Base-by-base conservation (phyloP, 495 filamentous ascomycete genomes). In the Lichenothelia convexa region DNA sequence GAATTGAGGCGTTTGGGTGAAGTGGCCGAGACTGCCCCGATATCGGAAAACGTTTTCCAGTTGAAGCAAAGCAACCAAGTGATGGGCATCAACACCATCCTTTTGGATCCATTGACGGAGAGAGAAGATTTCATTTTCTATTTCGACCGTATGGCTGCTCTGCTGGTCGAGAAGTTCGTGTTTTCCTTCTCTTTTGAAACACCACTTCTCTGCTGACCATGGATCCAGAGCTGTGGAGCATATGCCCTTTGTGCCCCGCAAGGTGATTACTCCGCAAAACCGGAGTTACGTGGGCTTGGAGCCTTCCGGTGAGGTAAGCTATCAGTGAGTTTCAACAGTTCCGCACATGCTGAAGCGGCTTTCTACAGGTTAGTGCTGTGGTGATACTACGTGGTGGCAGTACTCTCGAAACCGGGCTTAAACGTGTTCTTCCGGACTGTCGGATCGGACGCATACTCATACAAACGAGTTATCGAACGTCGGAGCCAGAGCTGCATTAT, bases 101-200 rank as follows among this genome's bases (percentile, higher is more conserved):
- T 97, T 20, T 80, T 87, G 47, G 66, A 83, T 48, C 80, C 78
- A 17, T 67, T 77, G 29, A 87, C 78, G 1, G 59, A 73, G 8
- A 70, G 78, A 27, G 89, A 92, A 43, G 85, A 94, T 42, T 95
- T 93, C 50, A 82, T 92, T 37, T 95, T 94, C 55, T 93, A 93
- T 54, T 93, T 94, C 47, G 81, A 97, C 57, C 73, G 89, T 15
- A 58, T 95, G 23, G 68, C 76, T 2, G 71, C 74, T 1, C 58
- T 94, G n/a, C 63, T 97, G 5, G 71, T 97, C 20, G 85, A 94
- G 54, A 71, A 72, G 73, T 84, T 62, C 45, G 57, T 49, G 4
- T 17, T 5, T 5, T 16, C n/a, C 15, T 27, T 15, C 15, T 20
- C 4, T 13, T 7, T 18, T 2, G 32, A 21, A 13, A 20, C 17